These are phyloP conservation scores for Neurospora pannonica DNA, from an alignment of 495 filamentous ascomycete genomes.

Conservation along the genomic window DNA sequence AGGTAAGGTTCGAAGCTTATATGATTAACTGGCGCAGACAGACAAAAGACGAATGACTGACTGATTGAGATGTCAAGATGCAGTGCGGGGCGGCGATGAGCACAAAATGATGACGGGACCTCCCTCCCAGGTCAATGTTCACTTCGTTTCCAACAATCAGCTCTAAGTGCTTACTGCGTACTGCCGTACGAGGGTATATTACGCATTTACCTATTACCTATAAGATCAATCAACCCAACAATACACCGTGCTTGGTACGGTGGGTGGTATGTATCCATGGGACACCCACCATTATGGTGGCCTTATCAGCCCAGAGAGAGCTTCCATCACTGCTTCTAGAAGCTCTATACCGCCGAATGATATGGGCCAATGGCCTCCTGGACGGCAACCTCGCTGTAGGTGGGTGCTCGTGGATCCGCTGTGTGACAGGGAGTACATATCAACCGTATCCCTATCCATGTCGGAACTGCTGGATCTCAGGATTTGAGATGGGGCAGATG, in stretches of 20 bases:
- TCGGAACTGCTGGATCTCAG: not conserved
- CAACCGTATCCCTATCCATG: not conserved
- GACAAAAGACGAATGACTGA: not conserved
- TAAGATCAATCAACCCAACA: not conserved
- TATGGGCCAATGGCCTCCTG: not conserved
- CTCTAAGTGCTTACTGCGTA: not conserved
- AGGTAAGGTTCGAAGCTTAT: not conserved
- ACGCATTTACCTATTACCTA: not conserved
- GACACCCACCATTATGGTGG: not conserved
- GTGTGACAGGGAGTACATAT: not conserved
- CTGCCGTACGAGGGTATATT: not conserved
- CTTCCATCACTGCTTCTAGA: not conserved
- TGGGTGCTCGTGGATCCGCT: not conserved
- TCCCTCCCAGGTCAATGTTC: not conserved
- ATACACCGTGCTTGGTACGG: not conserved
- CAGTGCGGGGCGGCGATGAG: not conserved
- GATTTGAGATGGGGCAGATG: not conserved
- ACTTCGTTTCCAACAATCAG: not conserved
- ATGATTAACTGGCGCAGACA: not conserved
- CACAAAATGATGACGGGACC: not conserved
- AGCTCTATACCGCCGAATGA: not conserved
- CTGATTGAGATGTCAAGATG: not conserved
- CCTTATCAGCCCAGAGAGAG: not conserved
- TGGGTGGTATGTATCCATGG: not conserved
- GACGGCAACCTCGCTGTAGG: not conserved